Conservation (phyloP, 1,139 yeast genomes). For the Kazachstania sp. region DNA sequence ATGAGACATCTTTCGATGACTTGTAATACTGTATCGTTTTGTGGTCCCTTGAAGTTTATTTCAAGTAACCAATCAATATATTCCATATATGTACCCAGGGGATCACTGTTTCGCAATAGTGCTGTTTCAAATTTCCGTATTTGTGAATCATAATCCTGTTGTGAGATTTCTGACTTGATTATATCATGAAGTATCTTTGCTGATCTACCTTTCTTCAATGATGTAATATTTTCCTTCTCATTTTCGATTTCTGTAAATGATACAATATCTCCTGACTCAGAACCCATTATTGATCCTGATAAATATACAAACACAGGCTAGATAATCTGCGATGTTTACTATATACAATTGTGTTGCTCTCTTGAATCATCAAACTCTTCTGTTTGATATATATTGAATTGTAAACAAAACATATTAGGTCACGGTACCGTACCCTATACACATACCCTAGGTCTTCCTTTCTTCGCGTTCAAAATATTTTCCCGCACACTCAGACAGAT, state of each 20-base stretch:
- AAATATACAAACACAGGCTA: too few species aligned
- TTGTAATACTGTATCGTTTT: constrained; percentile 56
- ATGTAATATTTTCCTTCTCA: constrained; percentile 72
- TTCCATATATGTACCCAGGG: constrained; percentile 61
- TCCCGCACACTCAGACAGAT: too few species aligned
- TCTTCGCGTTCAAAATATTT: too few species aligned
- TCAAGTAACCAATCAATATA: constrained; percentile 67
- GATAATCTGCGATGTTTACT: too few species aligned
- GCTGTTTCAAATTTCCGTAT: constrained; percentile 22
- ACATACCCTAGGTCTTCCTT: too few species aligned
- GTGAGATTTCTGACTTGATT: constrained; percentile 19
- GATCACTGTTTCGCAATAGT: constrained; percentile 75
- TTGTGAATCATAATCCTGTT: neutral
- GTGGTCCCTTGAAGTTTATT: constrained; percentile 64
- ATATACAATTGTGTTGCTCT: too few species aligned
- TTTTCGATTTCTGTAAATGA: constrained; percentile 34
- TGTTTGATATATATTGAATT: too few species aligned
- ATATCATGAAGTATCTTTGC: constrained; percentile 47
- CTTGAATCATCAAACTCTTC: too few species aligned
- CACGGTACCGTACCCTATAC: too few species aligned
- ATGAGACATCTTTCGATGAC: constrained; percentile 68
- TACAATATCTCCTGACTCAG: neutral
- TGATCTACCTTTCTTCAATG: constrained; percentile 59
- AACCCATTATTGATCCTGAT: too few species aligned
- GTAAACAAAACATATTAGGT: too few species aligned